Conservation (phyloP, 257 asterid genomes). For the Gentiana dahurica region DNA sequence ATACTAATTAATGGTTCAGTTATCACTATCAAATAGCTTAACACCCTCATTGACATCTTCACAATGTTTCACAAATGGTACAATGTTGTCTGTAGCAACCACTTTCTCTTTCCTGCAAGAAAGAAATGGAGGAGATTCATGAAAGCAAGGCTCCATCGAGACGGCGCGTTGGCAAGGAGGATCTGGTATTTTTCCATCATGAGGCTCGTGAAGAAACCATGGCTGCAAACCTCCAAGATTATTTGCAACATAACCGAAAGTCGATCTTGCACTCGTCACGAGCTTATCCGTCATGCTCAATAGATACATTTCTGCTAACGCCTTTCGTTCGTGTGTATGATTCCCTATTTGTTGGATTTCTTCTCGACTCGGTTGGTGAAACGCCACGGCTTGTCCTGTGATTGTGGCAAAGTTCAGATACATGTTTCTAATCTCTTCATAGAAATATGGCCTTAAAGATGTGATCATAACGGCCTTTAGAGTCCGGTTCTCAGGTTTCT, state of each 20-base stretch:
- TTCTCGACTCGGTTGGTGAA: conserved; percentile 69
- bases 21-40: conserved; percentile 29
- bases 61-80: conserved; percentile 60
- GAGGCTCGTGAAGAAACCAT: conserved; percentile 59
- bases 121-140: conserved; percentile 49
- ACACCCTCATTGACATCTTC: conserved; percentile 77
- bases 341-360: conserved; percentile 46
- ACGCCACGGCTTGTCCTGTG: conserved; percentile 44
- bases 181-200: conserved; percentile 35
- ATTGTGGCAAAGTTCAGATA: conserved; percentile 52
- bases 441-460: conserved; percentile 41
- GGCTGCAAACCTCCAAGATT: conserved; percentile 77
- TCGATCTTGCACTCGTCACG: conserved; percentile 77
- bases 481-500: conserved; percentile 20
- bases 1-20: too few relatives aligned
- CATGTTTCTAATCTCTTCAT: conserved; percentile 40
- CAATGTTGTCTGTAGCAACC: conserved; percentile 35
- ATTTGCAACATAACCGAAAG: conserved; percentile 84
- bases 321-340: conserved; percentile 45
- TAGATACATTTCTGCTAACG: conserved; percentile 76
- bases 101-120: conserved; percentile 38
- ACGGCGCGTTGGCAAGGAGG: conserved; percentile 46
- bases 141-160: conserved; percentile 79
- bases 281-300: conserved; percentile 61
- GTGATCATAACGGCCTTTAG: conserved; percentile 37